Evolutionary conservation across 768 basidiomycete genomes (phyloP), one percentile per base, ranked within the genome.

Genomic region (Antrodiella citrinella): DNA sequence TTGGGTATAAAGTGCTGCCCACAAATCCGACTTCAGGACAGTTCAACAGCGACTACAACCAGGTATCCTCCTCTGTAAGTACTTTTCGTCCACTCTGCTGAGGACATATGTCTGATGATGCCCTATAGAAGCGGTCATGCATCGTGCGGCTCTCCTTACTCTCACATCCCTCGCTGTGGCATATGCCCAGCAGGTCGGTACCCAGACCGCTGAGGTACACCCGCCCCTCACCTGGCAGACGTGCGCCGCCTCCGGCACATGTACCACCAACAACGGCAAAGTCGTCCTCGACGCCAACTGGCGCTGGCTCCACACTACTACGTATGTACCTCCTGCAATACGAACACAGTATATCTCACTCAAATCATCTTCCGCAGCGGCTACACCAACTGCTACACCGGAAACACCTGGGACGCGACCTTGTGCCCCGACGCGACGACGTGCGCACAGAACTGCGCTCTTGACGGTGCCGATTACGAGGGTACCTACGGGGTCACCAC

Each of bases 201-300:
- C 73, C 10, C 55, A 65, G 39, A 66, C 62, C 24, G 63, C 77
- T 3, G 78, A 80, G 59, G 69, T 50, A 51, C 76, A 78, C 63
- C 77, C 78, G n/a, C 24, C 62, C 11, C 64, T 80, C 40, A 58
- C 71, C 42, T 71, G 66, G 61, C 67, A 73, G 57, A 67, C 72
- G 51, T 80, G 78, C 62, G 72, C 76, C 13, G 61, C 67, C 41
- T 48, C 59, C 21, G 74, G 73, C 43, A 62, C 65, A 23, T 77
- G 77, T 64, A 66, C 63, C 4, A 68, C 66, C 21, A 30, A 53
- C n/a, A 41, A 45, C 46, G 52, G 55, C 45, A 53, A 52, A 24
- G 67, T 81, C 57, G 71, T 73, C 46, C 69, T 81, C 62, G 78
- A 80, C 60, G 51, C 71, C 51, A 77, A 78, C 67, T 78, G 75